A percentile compares a stretch with the other conserved stretches of the same genome.
phyloP scores from a whole-genome alignment of 371 early-diverging fungal genomes.

The Nematocida parisii region DNA sequence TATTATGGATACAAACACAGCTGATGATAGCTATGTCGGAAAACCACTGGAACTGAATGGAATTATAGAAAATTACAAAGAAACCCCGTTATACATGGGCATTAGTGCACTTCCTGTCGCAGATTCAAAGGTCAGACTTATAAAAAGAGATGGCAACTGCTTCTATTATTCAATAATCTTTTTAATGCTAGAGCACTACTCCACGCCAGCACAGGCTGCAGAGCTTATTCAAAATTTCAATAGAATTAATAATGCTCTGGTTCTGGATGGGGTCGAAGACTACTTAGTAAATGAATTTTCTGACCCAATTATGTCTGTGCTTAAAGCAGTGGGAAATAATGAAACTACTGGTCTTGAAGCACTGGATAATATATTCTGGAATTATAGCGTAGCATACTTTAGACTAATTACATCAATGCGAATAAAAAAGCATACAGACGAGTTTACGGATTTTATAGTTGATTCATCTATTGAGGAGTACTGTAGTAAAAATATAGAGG shows the following conservation, averaged over 20 bases:
- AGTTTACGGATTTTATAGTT: constrained; percentile 20
- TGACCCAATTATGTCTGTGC: constrained; percentile 32
- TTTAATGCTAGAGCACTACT: constrained; percentile 41
- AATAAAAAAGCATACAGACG: constrained; percentile 32
- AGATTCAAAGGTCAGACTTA: constrained; percentile 27
- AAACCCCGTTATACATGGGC: constrained; percentile 28
- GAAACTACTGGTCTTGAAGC: constrained; percentile 9
- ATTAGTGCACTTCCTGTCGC: constrained; percentile 7
- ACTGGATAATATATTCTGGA: constrained; percentile 50
- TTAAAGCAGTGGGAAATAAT: constrained; percentile 3
- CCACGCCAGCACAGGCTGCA: neutral
- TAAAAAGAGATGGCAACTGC: constrained; percentile 52
- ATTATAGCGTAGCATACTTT: constrained; percentile 41
- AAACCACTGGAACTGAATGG: neutral
- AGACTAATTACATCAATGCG: constrained; percentile 46
- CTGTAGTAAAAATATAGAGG: constrained; percentile 32
- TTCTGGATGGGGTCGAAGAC: constrained; percentile 22
- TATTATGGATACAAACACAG: constrained; percentile 1
- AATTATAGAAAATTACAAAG: constrained; percentile 37
- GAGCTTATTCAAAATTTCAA: neutral
- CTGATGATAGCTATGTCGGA: constrained; percentile 30
- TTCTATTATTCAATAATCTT: constrained; percentile 49
- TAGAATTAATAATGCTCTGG: neutral
- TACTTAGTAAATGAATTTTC: constrained; percentile 49
- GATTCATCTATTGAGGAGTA: constrained; percentile 22